Evolutionary conservation across 2,329 filamentous ascomycete species (phyloP), one percentile per base, ranked within the genome.

Genomic region (Reticulascus tulasneorum): DNA sequence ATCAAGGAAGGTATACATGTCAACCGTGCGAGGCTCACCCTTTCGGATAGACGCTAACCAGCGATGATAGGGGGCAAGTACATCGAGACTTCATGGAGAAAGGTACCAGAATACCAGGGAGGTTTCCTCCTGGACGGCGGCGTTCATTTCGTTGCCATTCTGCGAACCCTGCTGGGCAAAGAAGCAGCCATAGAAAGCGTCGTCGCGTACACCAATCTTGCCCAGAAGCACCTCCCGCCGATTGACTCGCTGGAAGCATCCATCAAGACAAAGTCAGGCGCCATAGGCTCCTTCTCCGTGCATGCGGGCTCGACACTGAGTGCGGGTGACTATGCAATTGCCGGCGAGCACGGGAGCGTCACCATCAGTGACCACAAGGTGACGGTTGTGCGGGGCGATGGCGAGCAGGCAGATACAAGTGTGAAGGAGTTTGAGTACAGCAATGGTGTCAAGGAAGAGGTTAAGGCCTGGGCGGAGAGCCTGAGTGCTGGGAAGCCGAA

Each of bases 61-160:
- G 27, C 21, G 29, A 37, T 25, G 61, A 21, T 42, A 25, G 40
- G 40, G 21, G 40, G 40, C 15, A 40, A 42, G 24, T 42, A 42
- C 37, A 42, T 42, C 10, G 40, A 42, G 40, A 42, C 40, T 15
- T 31, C 36, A n/a, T 42, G 84, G 86, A 77, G 86, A 36, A 82
- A 82, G 56, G 71, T 63, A 37, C 84, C 85, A 2, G 67, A 74
- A 34, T 76, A 86, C 53, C 84, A 88, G 58, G 86, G 85, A 36
- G 85, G 86, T 0, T 89, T 88, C 54, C 56, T 89, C 36, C 73
- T 90, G 3, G 85, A 90, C 51, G 83, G 77, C 11, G 85, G 86
- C 27, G 82, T 90, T 18, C 86, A 90, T 57, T 81, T 77, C 42
- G 66, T 80, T 7, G 84, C 84, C 7, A 79, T 63, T 0, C 68